Evolutionary conservation across 2,329 filamentous ascomycete species (phyloP), one percentile per base, ranked within the genome.

Genomic region (Alternaria hordeiaustralica): DNA sequence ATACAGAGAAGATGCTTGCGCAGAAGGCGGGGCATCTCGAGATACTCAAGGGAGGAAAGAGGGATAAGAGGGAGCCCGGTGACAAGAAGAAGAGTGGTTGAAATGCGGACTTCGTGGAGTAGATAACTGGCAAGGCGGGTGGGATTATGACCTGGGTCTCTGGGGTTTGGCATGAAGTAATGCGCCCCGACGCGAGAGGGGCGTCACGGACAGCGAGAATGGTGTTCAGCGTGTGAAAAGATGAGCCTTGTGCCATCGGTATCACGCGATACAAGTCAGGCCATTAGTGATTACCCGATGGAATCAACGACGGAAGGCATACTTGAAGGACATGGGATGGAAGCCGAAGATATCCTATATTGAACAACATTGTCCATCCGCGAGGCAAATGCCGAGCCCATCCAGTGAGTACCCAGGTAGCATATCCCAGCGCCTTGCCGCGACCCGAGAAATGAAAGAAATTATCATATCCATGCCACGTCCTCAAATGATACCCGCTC

Each of bases 1-100:
- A 88, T 80, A 92, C 90, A n/a, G 90, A 93, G 75, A 86, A 86
- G 64, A 86, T 84, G 66, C 83, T 92, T 10, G 90, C 89, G 12
- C 83, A 88, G 65, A 87, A 87, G 72, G 90, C 89, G 6, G 90
- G 90, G 13, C 90, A 93, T 84, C 73, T 92, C 73, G 90, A 93
- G 78, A 75, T 92, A 73, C 77, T 92, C 73, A 84, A 84, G 61
- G 89, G 89, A 3, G 89, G 89, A 12, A 91, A 90, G 85, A 90
- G 87, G 79, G 81, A 82, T 45, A 76, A 72, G 67, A 72, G 71
- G 53, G 70, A 82, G 72, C 70, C 68, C 64, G 69, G 55, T 62
- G 68, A 65, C 25, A 66, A 67, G 47, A 70, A 65, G 58, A 67
- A 65, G 59, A 59, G 55, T 62, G 55, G 60, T 30, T 62, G 60